Evolutionary conservation across 1,284 basidiomycete genomes (phyloP), one percentile per base, ranked within the genome.

Genomic region (Amylostereum chailletii): DNA sequence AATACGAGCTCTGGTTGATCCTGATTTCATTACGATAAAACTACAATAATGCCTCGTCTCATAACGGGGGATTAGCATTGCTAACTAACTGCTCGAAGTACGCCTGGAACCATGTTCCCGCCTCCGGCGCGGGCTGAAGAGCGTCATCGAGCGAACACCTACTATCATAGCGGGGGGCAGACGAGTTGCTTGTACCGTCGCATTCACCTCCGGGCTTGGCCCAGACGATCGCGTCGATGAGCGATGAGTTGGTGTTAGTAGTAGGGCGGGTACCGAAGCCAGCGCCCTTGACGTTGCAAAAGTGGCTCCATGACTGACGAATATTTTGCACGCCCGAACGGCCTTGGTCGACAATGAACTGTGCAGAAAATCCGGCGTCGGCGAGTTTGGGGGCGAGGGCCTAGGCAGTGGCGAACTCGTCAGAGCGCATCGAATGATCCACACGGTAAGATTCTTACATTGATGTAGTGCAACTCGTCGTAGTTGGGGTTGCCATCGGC

Each of bases 151-250:
- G 50, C 29, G 54, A 58, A 60, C 79, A 82, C 53, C 75, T 74
- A 48, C 68, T 65, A 63, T 84, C 81, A 62, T 71, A 83, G 49
- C 80, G 74, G 19, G 72, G 56, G 19, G 80, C 65, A 10, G 74
- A 75, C 45, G 68, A 71, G 70, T 83, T 74, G 55, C 72, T 76
- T 41, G 80, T 83, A 55, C 80, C 80, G 60, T 83, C 81, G 53
- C 71, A 77, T 65, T 83, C 80, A 55, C 80, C 80, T 72, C 79
- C 79, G 49, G 81, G 79, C 69, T 84, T 83, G 57, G 80, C 73
- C 80, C 79, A 83, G 54, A 82, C 78, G 60, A 83, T 76, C 42
- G 78, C 65, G 58, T 83, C 81, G 55, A 83, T 77, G 59, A 74
- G 65, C 45, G 67, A 62, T 47, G 70, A 73, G 39, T 75, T 75